Evolutionary conservation across 768 basidiomycete species (phyloP), one percentile per base, ranked within the genome.

Genomic region (Lactarius deliciosus): DNA sequence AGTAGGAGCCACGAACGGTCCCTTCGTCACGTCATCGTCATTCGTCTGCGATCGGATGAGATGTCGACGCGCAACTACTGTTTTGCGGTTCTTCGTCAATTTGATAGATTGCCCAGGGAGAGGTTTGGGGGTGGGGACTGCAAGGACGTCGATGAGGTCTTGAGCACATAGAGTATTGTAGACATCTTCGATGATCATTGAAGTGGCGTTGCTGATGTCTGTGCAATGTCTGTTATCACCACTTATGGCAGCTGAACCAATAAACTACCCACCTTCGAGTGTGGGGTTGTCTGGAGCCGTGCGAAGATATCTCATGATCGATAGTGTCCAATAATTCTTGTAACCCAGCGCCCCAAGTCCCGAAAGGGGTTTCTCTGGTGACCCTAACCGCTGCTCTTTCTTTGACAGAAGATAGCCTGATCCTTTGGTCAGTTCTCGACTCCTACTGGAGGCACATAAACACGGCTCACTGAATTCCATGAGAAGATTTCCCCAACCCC

Each of bases 301-400:
- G 47, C 81, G 80, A 62, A 91, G 79, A 77, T 88, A 96, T 62
- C 88, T 84, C 86, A 94, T 95, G 61, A 98, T 74, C 41, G 93
- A 83, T 55, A 95, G 79, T 3, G 88, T 92, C 96, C 97, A 98
- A 75, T 98, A 98, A 69, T 89, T 92, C 79, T 83, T 88, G 79
- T 99, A 99, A n/a, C 94, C 92, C 61, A 98, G 81, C 15, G 92
- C 90, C 28, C 97, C 97, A 30, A 99, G 84, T 47, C 85, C 89
- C 53, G 95, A 98, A 15, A 99, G 84, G 15, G 97, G 97, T 72
- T 96, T 96, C 76, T 99, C 97, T 1, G 97, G 97, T 8, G 96
- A 94, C 25, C 97, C 97, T 13, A 87, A 74, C 62, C 94, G 81
- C 38, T 86, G 87, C 76, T 99, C 97, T 74, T 97, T 97, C 82